A percentile compares a stretch with the other conserved stretches of the same genome.
Conservation (phyloP, 2,329 filamentous ascomycete species). For the Fusarium sp. region DNA sequence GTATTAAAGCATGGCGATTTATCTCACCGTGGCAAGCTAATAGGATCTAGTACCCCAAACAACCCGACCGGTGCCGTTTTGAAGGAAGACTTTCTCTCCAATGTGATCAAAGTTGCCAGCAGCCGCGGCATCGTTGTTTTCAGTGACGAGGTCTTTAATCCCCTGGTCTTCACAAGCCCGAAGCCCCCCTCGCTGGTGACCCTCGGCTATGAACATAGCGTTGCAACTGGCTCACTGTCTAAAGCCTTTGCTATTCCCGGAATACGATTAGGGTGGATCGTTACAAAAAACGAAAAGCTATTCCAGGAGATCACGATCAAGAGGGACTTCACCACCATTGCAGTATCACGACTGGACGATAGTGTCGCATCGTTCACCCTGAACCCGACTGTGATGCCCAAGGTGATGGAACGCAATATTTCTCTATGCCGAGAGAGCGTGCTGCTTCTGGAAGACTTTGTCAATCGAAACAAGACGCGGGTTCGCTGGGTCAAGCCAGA, state of each 20-base stretch:
- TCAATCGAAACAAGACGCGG: not conserved
- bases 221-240: not conserved
- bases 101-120: not conserved
- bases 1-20: not conserved
- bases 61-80: not conserved
- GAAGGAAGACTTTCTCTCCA: not conserved
- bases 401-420: conserved; percentile 63
- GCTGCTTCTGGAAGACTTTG: not conserved
- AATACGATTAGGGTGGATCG: conserved; percentile 55
- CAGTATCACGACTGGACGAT: conserved; percentile 49
- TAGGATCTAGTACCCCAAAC: not conserved
- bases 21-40: not conserved
- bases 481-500: not conserved
- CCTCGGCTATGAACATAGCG: not conserved
- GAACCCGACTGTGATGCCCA: conserved; percentile 54
- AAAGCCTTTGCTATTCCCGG: not conserved
- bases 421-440: not conserved
- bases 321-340: no score
- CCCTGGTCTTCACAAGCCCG: not conserved
- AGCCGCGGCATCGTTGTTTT: not conserved
- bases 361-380: conserved; percentile 82
- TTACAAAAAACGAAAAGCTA: no score
- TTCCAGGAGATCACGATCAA: no score
- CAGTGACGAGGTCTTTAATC: not conserved
- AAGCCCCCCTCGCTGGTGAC: not conserved